These are phyloP conservation scores for Suillus ampliporus DNA, from an alignment of 768 basidiomycete genomes.

Conservation along the genomic window DNA sequence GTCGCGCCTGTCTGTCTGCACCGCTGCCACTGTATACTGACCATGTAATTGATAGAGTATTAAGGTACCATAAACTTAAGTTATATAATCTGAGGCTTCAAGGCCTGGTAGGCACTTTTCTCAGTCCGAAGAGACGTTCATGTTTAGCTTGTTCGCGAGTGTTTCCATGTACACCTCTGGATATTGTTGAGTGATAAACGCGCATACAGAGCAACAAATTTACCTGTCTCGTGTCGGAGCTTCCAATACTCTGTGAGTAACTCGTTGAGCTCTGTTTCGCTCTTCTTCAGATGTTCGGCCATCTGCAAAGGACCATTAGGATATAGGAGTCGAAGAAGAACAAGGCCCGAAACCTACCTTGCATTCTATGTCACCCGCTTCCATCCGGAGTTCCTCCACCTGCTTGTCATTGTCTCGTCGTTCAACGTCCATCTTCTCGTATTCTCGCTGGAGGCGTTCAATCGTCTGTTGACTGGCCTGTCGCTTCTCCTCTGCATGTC, in stretches of 20 bases:
- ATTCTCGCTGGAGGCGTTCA: conserved; percentile 77
- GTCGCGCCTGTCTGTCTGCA: background rate
- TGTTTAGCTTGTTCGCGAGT: conserved; percentile 78
- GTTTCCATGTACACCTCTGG: conserved; percentile 89
- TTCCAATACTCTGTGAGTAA: conserved; percentile 86
- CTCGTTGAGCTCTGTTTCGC: conserved; percentile 80
- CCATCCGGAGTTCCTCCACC: conserved; percentile 73
- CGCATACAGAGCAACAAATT: conserved; percentile 15
- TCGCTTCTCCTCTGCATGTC: conserved; percentile 82
- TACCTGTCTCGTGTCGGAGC: conserved; percentile 78
- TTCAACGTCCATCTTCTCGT: conserved; percentile 77
- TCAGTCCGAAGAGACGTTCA: conserved; percentile 47
- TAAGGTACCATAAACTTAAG: background rate
- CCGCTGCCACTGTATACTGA: background rate
- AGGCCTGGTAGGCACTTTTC: background rate
- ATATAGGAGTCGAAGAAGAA: background rate
- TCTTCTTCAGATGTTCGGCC: conserved; percentile 73
- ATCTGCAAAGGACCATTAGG: conserved; percentile 53
- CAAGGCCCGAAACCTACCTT: conserved; percentile 49
- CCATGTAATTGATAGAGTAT: background rate
- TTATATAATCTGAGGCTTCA: background rate
- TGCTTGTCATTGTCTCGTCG: conserved; percentile 80
- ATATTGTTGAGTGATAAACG: conserved; percentile 10
- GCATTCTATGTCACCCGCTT: conserved; percentile 70
- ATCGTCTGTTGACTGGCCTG: conserved; percentile 74